phyloP scores from a whole-genome alignment of 129 eudicot genomes.

The Artemisia argyi region DNA sequence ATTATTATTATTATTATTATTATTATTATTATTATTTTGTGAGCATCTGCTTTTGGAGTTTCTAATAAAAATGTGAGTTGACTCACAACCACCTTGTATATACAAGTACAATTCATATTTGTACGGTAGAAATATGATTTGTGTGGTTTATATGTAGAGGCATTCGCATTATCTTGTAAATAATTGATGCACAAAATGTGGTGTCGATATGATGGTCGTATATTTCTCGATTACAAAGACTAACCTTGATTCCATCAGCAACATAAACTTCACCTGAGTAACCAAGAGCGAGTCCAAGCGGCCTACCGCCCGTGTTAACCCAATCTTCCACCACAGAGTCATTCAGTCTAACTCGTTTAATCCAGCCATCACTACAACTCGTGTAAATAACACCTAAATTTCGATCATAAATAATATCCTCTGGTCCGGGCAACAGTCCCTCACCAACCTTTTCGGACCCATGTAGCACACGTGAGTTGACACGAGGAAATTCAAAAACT shows the following conservation, averaged over 20 bases:
- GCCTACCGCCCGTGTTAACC: constrained; percentile 95
- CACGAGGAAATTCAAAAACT: constrained; percentile 28
- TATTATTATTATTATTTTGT: too few species aligned
- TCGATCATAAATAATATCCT: constrained; percentile 65
- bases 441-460: constrained; percentile 62
- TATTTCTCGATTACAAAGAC: neutral
- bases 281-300: constrained; percentile 74
- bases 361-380: constrained; percentile 83
- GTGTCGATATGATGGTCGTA: constrained; percentile 3
- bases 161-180: neutral
- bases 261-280: constrained; percentile 53
- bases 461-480: constrained; percentile 43
- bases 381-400: constrained; percentile 57
- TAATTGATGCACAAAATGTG: neutral
- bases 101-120: too few species aligned
- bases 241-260: constrained; percentile 71
- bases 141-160: too few species aligned
- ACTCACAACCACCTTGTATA: too few species aligned
- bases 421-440: constrained; percentile 66
- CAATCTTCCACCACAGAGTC: constrained; percentile 65
- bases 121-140: too few species aligned
- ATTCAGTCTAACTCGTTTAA: constrained; percentile 53
- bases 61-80: too few species aligned
- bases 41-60: too few species aligned
- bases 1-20: too few species aligned